Base-by-base conservation (phyloP, 2,329 filamentous ascomycete species). In the Fusarium ambrosium region DNA sequence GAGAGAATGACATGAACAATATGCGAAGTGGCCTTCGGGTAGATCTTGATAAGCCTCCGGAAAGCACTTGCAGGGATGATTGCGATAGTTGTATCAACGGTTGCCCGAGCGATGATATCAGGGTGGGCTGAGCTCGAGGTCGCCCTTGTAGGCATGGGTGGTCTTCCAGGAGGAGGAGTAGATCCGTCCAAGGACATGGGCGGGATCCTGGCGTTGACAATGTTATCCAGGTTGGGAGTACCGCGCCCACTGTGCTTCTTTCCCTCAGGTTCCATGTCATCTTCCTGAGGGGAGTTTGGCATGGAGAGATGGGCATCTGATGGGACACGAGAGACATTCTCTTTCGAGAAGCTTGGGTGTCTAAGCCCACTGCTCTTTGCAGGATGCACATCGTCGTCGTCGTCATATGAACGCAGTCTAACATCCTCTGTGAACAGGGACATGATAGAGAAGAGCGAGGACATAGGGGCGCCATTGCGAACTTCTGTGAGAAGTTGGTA, bases 11-110 rank as follows among this genome's bases (percentile, higher is more conserved):
- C 96, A 80, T 99, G 97, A 7, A 99, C 95, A 73, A 99, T 98
- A 80, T 99, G 97, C 2, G 97, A 93, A 3, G 97, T 98, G 11
- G 97, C 95, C 85, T 97, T 97, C 11, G 97, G 97, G 78, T 98
- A 99, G 27, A 98, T 92, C 79, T 94, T 92, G 61, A 97, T 99
- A 62, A 99, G 87, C 10, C 97, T 92, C 63, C 95, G 92, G 79
- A 99, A 99, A 4, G 97, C 97, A 80, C 95, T 98, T 1, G 97
- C 97, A 1, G 97, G 97, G 67, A 99, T 99, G 73, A 99, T 97
- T 7, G 97, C 97, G 83, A 99, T 98, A 0, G 97, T 99, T 0
- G 97, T 99, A 81, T 99, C 97, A 27, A 97, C 93, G 18, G 95
- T 97, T 7, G 97, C 97, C 74, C 97, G 90, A n/a, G 96, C 97